Conservation (phyloP, 2,329 filamentous ascomycete species). For the Hypoxylon sp. region DNA sequence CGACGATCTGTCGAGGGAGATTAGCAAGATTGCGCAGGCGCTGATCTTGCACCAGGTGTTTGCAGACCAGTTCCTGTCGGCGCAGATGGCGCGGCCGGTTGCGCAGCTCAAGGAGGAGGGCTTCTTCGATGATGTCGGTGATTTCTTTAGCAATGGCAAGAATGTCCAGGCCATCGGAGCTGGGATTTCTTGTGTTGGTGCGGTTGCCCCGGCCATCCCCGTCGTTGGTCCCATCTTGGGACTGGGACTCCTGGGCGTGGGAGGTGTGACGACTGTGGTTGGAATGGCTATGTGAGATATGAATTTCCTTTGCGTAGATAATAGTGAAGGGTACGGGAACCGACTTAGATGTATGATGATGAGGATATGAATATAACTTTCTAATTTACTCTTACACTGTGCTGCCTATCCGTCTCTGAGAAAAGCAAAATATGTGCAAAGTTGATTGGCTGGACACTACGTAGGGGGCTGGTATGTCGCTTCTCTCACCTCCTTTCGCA, state of each 20-base stretch:
- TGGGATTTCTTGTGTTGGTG: background rate
- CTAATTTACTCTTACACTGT: background rate
- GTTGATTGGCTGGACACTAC: background rate
- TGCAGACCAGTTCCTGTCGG: constrained; percentile 17
- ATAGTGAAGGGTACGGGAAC: background rate
- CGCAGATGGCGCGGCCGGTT: constrained; percentile 21
- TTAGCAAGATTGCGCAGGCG: constrained; percentile 9
- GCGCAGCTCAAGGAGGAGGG: constrained; percentile 19
- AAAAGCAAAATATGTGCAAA: background rate
- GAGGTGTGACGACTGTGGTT: background rate
- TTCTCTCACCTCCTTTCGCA: background rate
- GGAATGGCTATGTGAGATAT: constrained; percentile 11
- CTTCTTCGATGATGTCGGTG: constrained; percentile 25
- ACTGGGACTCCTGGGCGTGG: constrained; percentile 12
- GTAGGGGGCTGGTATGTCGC: background rate
- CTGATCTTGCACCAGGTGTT: constrained; percentile 21
- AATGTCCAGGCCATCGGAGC: constrained; percentile 6
- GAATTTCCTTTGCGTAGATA: background rate
- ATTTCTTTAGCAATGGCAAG: constrained; percentile 19
- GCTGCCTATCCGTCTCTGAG: background rate
- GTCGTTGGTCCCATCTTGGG: constrained; percentile 13
- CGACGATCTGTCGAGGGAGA: constrained; percentile 7
- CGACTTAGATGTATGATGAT: background rate
- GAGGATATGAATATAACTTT: background rate
- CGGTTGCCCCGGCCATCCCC: background rate